Base-by-base conservation (phyloP, 1,284 basidiomycete species). In the Malassezia yamatoensis region DNA sequence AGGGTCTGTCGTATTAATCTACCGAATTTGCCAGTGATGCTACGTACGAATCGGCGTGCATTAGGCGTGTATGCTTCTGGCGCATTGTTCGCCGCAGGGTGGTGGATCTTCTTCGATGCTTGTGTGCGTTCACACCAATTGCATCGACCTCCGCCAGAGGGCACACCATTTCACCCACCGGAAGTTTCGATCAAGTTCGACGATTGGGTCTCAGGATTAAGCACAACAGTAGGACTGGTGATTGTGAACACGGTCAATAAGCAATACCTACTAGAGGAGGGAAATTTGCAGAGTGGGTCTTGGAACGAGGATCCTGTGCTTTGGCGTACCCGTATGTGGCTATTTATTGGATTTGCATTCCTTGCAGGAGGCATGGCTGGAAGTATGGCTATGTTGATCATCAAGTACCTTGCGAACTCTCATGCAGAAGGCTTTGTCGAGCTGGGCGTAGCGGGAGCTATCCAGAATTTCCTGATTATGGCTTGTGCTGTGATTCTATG, bases 321-420 rank as follows among this genome's bases (percentile, higher is more conserved):
- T 15, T 93, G 89, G 87, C 81, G 88, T 59, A 90, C 91, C 3
- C 79, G 90, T 35, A 77, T 93, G 59, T 83, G 93, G 65, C 77
- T 96, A 64, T 98, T 98, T 77, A 82, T 96, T 60, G 93, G 93
- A 0, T 96, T 98, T 70, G 90, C 93, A 0, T 77, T 96, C 49
- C 89, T 96, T 88, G 91, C 91, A 0, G 91, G 91, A 24, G 93
- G 91, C 1, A 76, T 96, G 49, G 91, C 91, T 11, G 91, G 91
- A 43, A 90, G 88, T 70, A 82, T 93, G 68, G 87, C 87, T 7
- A 81, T 96, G 11, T 79, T 96, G 36, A 84, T 96, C 52, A 80
- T 98, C 72, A 96, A 96, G 77, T 98, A 98, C 74, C 76, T 93
- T 61, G 77, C 94, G 33, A 80, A 82, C 8, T 80, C 80, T 20